Percentiles rank a stretch among this genome's conserved stretches.
Evolutionary conservation across 768 basidiomycete genomes (phyloP).

Genomic region (Hericium coralloides): DNA sequence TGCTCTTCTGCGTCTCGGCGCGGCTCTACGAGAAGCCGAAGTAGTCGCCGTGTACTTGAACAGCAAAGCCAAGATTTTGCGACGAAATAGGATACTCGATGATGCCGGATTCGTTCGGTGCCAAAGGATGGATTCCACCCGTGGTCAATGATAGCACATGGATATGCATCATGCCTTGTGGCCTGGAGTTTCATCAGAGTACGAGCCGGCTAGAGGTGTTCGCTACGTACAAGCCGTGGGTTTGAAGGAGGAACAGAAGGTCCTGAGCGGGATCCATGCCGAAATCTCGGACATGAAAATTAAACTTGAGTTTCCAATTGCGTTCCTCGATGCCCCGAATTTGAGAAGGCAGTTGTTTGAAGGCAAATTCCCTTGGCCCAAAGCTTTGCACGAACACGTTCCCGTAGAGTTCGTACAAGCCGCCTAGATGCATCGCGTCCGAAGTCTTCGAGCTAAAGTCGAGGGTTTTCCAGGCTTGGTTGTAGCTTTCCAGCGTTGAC

Average conservation of each 20-base stretch:
- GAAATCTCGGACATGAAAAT: slow-evolving; percentile 8
- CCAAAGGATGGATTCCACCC: not conserved
- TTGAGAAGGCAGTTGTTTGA: slow-evolving; percentile 11
- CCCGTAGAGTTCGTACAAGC: slow-evolving; percentile 13
- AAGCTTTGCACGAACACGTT: slow-evolving; percentile 8
- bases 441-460: slow-evolving; percentile 1
- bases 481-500: not conserved
- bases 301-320: slow-evolving; percentile 6
- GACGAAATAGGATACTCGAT: not conserved
- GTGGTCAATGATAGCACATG: not conserved
- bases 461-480: slow-evolving; percentile 6
- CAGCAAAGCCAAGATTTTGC: slow-evolving; percentile 3
- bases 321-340: slow-evolving; percentile 9
- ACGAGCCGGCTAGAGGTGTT: not conserved
- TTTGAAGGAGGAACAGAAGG: slow-evolving; percentile 9
- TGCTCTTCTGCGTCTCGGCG: not conserved
- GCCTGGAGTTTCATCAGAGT: not conserved
- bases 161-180: not conserved
- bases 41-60: slow-evolving; percentile 8
- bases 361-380: not conserved
- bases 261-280: slow-evolving; percentile 14
- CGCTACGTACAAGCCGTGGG: slow-evolving; percentile 20
- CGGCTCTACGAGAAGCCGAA: slow-evolving; percentile 6
- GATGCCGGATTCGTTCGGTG: not conserved
- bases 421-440: not conserved